These are phyloP conservation scores for Colletotrichum magnum DNA, from an alignment of 2,329 filamentous ascomycete genomes.

Conservation along the genomic window DNA sequence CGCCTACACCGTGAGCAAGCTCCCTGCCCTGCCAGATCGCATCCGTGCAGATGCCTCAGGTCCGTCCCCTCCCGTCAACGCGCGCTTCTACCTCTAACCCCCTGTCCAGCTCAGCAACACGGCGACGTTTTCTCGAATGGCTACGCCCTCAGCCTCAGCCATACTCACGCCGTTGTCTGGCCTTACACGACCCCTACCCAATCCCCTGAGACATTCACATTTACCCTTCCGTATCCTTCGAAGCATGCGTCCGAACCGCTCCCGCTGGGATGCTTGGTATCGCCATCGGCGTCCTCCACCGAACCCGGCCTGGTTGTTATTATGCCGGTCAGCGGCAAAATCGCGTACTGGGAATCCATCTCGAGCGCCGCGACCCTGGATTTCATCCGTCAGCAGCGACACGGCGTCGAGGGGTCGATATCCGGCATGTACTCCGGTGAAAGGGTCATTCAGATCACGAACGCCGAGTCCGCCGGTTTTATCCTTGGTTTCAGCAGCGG, in stretches of 20 bases:
- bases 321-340: slow-evolving; percentile 85
- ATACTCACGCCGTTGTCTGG: slow-evolving; percentile 90
- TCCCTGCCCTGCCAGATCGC: slow-evolving; percentile 85
- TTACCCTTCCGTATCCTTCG: slow-evolving; percentile 82
- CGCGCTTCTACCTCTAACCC: slow-evolving; percentile 43
- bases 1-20: slow-evolving; percentile 87
- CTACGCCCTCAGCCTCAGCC: slow-evolving; percentile 85
- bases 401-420: slow-evolving; percentile 82
- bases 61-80: slow-evolving; percentile 58
- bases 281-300: slow-evolving; percentile 80
- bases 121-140: slow-evolving; percentile 77
- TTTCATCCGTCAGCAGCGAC: slow-evolving; percentile 85
- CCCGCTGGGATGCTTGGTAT: slow-evolving; percentile 87
- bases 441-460: slow-evolving; percentile 81
- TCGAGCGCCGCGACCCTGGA: slow-evolving; percentile 88
- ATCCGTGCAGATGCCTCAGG: slow-evolving; percentile 77
- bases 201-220: slow-evolving; percentile 83
- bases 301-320: slow-evolving; percentile 91
- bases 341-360: slow-evolving; percentile 96
- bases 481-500: slow-evolving; percentile 88
- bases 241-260: slow-evolving; percentile 78
- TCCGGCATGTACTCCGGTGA: slow-evolving; percentile 85
- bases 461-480: slow-evolving; percentile 89
- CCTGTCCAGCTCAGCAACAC: slow-evolving; percentile 70
- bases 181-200: slow-evolving; percentile 80